Evolutionary conservation across 306 rosid species (phyloP).

Genomic region (Canavalia gladiata): DNA sequence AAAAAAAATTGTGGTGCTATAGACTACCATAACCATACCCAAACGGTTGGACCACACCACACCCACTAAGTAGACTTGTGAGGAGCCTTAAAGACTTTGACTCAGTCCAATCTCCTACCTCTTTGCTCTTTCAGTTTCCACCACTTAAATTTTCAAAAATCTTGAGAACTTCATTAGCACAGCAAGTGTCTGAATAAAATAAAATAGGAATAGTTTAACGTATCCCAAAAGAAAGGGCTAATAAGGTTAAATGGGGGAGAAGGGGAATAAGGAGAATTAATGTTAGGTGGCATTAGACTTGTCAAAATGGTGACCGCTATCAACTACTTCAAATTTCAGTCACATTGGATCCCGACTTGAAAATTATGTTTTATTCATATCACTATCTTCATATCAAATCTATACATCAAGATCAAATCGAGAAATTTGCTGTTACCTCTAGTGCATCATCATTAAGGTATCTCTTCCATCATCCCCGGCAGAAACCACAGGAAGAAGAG

Average conservation of each 20-base stretch:
- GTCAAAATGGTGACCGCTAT: conserved; percentile 53
- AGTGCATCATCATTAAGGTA: conserved; percentile 14
- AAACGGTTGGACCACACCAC: conserved; percentile 13
- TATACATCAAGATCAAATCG: conserved; percentile 17
- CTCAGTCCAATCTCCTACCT: conserved; percentile 13
- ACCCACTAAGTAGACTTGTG: conserved; percentile 38
- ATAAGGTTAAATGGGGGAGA: neutral
- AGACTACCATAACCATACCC: neutral
- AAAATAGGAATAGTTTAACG: neutral
- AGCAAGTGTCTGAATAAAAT: neutral
- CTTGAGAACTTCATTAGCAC: neutral
- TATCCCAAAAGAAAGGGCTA: conserved; percentile 1
- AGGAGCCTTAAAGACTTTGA: conserved; percentile 16
- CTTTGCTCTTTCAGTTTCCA: neutral
- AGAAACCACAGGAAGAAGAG: neutral
- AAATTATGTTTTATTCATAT: conserved; percentile 45
- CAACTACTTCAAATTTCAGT: conserved; percentile 35
- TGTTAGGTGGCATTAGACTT: conserved; percentile 53
- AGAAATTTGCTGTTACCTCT: conserved; percentile 20
- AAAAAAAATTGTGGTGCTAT: neutral
- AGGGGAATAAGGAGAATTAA: neutral
- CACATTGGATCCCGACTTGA: conserved; percentile 42
- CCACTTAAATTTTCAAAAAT: neutral
- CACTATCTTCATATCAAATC: conserved; percentile 42
- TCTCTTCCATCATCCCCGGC: conserved; percentile 19